phyloP scores from a whole-genome alignment of 495 filamentous ascomycete species.

The Aspergillus cristatus region DNA sequence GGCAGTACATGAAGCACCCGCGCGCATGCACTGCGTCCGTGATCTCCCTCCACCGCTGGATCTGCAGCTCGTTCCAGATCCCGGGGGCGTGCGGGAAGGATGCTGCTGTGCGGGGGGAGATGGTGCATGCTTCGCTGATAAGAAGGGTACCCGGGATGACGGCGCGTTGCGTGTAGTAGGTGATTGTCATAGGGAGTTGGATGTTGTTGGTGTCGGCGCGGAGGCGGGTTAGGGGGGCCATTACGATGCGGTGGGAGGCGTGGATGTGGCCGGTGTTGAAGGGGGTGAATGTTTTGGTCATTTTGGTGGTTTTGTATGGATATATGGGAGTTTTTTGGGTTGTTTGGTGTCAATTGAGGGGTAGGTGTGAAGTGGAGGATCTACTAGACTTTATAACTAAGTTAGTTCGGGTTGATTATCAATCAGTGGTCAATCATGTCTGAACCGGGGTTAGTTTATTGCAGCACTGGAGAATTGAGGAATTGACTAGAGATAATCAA shows the following conservation, averaged over 20 bases:
- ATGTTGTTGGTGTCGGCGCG: slow-evolving; percentile 21
- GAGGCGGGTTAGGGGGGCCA: slow-evolving; percentile 38
- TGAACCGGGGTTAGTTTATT: too few relatives aligned
- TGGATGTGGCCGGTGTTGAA: background rate
- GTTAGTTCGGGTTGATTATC: too few relatives aligned
- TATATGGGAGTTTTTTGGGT: too few relatives aligned
- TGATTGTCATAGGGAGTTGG: slow-evolving; percentile 18
- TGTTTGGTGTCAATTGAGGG: too few relatives aligned
- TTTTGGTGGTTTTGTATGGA: too few relatives aligned
- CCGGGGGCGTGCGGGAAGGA: slow-evolving; percentile 49
- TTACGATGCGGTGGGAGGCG: slow-evolving; percentile 24
- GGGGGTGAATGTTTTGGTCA: background rate
- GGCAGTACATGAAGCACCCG: slow-evolving; percentile 50
- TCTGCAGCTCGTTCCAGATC: slow-evolving; percentile 51
- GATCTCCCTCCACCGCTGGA: slow-evolving; percentile 48
- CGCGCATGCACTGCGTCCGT: slow-evolving; percentile 55
- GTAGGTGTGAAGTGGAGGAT: too few relatives aligned
- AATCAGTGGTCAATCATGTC: too few relatives aligned
- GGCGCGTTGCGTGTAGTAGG: slow-evolving; percentile 40
- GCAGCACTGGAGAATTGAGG: too few relatives aligned
- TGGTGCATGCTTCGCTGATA: slow-evolving; percentile 51
- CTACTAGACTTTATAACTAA: too few relatives aligned
- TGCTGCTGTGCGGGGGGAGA: slow-evolving; percentile 41
- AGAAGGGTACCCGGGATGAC: slow-evolving; percentile 34
- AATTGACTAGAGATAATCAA: too few relatives aligned